A percentile compares a stretch with the other conserved stretches of the same genome.
These are phyloP conservation scores for Boechera stricta DNA, from an alignment of 345 rosid species.

Conservation along the genomic window DNA sequence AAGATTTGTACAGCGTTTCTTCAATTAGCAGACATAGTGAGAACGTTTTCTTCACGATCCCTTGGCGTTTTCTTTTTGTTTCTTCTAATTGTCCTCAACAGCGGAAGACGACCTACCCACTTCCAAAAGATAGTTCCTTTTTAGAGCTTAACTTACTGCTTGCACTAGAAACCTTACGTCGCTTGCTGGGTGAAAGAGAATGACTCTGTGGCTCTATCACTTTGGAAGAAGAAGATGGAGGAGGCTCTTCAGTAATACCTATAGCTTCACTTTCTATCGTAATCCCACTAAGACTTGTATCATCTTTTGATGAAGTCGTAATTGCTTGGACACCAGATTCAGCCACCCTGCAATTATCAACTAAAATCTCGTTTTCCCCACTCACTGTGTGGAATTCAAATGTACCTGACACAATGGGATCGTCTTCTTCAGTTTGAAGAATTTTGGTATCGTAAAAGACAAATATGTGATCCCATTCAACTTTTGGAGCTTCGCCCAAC, in stretches of 20 bases:
- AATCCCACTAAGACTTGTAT: neutral
- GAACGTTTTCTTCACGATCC: too few relatives aligned
- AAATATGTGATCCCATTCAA: slow-evolving; percentile 7
- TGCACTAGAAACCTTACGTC: slow-evolving; percentile 7
- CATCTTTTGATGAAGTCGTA: neutral
- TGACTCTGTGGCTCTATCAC: neutral
- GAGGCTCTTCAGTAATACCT: neutral
- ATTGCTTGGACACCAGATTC: slow-evolving; percentile 25
- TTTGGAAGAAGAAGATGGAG: neutral
- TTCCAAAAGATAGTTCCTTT: too few relatives aligned
- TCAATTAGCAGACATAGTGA: too few relatives aligned
- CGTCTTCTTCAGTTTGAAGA: too few relatives aligned
- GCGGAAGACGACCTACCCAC: too few relatives aligned
- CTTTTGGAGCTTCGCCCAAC: slow-evolving; percentile 32
- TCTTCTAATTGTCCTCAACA: neutral
- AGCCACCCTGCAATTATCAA: neutral
- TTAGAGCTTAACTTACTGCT: too few relatives aligned
- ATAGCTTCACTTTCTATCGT: slow-evolving; percentile 14
- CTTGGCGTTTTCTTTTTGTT: neutral
- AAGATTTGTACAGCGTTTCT: too few relatives aligned
- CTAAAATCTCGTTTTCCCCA: neutral
- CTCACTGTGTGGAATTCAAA: slow-evolving; percentile 2
- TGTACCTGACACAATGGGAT: too few relatives aligned
- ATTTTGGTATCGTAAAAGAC: neutral
- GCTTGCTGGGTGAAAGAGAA: neutral